Percentiles rank a stretch among this genome's conserved stretches.
Evolutionary conservation across 2,329 filamentous ascomycete genomes (phyloP).

Genomic region (Aspergillus sp.): DNA sequence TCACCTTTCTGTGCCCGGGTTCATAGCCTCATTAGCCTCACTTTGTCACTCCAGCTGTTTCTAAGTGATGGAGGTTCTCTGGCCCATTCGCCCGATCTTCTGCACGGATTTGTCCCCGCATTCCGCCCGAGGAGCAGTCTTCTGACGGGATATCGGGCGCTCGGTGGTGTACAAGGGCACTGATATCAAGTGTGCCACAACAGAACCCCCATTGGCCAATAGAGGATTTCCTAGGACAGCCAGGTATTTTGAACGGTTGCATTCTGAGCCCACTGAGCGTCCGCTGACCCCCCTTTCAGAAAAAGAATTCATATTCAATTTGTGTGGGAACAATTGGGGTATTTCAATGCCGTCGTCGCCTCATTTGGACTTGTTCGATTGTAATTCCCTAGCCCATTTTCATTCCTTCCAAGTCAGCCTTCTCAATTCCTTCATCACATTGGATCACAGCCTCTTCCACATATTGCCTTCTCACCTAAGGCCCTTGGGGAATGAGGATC

Average conservation of each 20-base stretch:
- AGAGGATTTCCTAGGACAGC: conserved; percentile 10
- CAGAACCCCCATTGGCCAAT: conserved; percentile 8
- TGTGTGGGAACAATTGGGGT: background rate
- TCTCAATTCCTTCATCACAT: background rate
- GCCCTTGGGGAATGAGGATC: conserved; percentile 14
- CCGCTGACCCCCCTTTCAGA: conserved; percentile 7
- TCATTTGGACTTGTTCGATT: background rate
- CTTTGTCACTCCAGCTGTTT: background rate
- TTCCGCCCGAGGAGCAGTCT: background rate
- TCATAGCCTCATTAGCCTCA: conserved; percentile 12
- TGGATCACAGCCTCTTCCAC: background rate
- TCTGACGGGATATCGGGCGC: conserved; percentile 3
- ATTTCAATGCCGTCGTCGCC: conserved; percentile 5
- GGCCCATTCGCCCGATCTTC: conserved; percentile 4
- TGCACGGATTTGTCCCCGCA: background rate
- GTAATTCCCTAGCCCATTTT: background rate
- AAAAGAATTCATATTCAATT: conserved; percentile 6
- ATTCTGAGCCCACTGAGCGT: conserved; percentile 2
- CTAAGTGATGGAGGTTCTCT: background rate
- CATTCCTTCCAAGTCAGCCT: background rate
- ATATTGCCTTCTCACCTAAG: background rate
- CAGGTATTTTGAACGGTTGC: conserved; percentile 9
- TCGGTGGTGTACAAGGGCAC: background rate
- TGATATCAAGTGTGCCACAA: conserved; percentile 4
- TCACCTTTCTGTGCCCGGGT: conserved; percentile 12